Conservation (phyloP, 352 stramenopile genomes). For the Phytophthora cajani region DNA sequence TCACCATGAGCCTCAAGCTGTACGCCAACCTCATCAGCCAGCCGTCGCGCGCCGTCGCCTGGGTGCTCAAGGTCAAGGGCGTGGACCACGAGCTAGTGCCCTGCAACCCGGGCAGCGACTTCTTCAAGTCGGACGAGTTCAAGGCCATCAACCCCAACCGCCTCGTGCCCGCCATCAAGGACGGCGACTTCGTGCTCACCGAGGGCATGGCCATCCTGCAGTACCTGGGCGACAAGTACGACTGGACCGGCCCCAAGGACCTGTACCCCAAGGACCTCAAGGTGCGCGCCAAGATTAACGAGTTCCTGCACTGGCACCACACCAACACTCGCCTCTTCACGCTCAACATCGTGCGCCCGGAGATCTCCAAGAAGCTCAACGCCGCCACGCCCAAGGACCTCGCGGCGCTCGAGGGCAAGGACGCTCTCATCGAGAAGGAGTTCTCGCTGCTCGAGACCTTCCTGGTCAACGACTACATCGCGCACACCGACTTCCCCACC, state of each 20-base stretch:
- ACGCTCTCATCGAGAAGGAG: constrained; percentile 48
- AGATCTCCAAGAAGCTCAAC: constrained; percentile 39
- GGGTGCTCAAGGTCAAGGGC: constrained; percentile 57
- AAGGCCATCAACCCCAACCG: constrained; percentile 58
- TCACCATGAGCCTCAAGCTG: constrained; percentile 50
- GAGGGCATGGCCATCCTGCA: constrained; percentile 66
- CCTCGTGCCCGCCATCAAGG: constrained; percentile 56
- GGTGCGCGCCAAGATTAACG: constrained; percentile 62
- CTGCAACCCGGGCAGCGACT: constrained; percentile 37
- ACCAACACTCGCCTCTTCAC: constrained; percentile 61
- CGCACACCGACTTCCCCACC: constrained; percentile 56
- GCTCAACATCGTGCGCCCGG: constrained; percentile 48
- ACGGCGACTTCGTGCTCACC: constrained; percentile 65
- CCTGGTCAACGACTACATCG: constrained; percentile 57
- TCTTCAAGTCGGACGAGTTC: constrained; percentile 62
- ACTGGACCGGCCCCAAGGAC: constrained; percentile 54
- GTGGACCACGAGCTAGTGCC: constrained; percentile 48
- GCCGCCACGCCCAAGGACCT: constrained; percentile 46
- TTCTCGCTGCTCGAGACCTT: constrained; percentile 53
- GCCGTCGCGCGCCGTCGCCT: constrained; percentile 46
- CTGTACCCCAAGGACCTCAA: constrained; percentile 55
- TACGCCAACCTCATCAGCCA: constrained; percentile 74
- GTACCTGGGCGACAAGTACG: constrained; percentile 60
- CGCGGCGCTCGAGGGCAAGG: constrained; percentile 35
- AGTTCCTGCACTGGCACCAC: constrained; percentile 81